Evolutionary conservation across 2,329 filamentous ascomycete genomes (phyloP).

Genomic region (Botryosphaeria dothidea): DNA sequence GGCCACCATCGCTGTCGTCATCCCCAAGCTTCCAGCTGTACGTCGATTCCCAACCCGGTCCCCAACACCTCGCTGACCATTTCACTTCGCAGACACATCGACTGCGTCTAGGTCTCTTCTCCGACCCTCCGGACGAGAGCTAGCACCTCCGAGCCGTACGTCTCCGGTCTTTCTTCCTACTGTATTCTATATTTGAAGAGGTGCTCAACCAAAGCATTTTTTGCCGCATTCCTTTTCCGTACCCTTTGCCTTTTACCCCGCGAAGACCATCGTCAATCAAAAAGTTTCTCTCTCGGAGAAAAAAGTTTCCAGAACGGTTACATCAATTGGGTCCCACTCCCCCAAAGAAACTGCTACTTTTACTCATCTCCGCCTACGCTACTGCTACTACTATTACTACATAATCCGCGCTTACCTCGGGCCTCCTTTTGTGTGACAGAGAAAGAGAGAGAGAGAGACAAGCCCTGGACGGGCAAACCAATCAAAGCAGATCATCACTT

Average conservation of each 20-base stretch:
- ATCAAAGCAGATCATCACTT: too few species aligned
- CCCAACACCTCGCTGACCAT: not conserved
- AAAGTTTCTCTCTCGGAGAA: constrained; percentile 7
- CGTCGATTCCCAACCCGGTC: constrained; percentile 36
- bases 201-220: constrained; percentile 17
- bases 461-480: not conserved
- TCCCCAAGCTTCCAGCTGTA: constrained; percentile 95
- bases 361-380: not conserved
- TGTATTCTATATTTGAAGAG: constrained; percentile 18
- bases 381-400: constrained; percentile 9
- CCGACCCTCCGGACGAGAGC: constrained; percentile 37
- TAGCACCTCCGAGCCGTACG: constrained; percentile 10
- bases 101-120: constrained; percentile 41
- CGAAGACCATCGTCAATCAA: not conserved
- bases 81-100: constrained; percentile 34
- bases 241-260: not conserved
- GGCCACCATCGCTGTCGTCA: constrained; percentile 87
- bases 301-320: constrained; percentile 7
- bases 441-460: not conserved
- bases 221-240: constrained; percentile 14
- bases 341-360: not conserved
- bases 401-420: constrained; percentile 11
- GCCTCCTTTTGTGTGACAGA: not conserved
- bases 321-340: constrained; percentile 9
- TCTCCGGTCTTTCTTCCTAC: constrained; percentile 16